Evolutionary conservation across 1,139 yeast species (phyloP), one percentile per base, ranked within the genome.

Genomic region (Geotrichum aggregatum): DNA sequence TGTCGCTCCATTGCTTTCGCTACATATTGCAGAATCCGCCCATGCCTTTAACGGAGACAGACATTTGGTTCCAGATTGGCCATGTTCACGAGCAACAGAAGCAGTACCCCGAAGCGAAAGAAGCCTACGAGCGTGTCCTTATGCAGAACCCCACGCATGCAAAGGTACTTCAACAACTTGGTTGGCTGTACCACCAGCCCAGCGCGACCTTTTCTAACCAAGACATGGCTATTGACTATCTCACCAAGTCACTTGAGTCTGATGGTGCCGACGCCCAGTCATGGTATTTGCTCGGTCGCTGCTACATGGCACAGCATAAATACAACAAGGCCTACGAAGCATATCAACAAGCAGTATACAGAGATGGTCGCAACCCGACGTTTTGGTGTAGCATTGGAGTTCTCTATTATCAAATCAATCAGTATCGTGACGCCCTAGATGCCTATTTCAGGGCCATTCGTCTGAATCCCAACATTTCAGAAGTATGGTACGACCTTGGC

Each of bases 321-420:
- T 92, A 89, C 73, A 85, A 92, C 60, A 91, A 94, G 49, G 98
- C 98, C 2, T 92, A 92, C 70, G 98, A 92, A 67, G 95, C 98
- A 0, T 92, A 92, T 78, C 98, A 92, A 72, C 98, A 91, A 68
- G 98, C 98, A 6, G 98, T 92, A 52, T 92, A 92, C 69, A 80
- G 97, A 57, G 98, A 92, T 68, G 85, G 95, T 31, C 79, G 97
- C 66, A 92, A 92, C 68, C 98, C 98, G 54, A 92, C 97, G 1
- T 92, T 92, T 73, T 92, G 98, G 98, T 92, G 98, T 69, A 88
- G 96, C 30, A 92, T 92, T 66, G 98, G 98, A 67, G 98, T 92
- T 10, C 76, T 92, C 56, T 92, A 92, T 72, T 92, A 91, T 70
- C 97, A 92, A 71, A 91, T 92, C 57, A 83, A 94, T 53, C 98